Evolutionary conservation across 2,329 filamentous ascomycete species (phyloP), one percentile per base, ranked within the genome.

Genomic region (Talaromyces piceae): DNA sequence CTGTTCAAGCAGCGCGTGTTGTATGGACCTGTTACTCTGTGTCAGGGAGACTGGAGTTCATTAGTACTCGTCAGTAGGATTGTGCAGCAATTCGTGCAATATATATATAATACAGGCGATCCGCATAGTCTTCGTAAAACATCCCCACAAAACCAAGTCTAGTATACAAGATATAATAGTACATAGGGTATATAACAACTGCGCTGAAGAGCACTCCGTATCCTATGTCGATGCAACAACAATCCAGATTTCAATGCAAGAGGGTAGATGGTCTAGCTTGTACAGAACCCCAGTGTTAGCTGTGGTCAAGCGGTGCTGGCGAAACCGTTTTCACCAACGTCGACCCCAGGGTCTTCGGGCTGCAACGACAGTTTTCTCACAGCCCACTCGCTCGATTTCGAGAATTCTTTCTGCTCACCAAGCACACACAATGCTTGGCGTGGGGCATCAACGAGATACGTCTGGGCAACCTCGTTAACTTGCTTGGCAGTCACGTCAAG

Each of bases 401-500:
- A 64, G 28, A 71, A 66, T 20, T 44, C 49, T 66, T 87, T 88
- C 73, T 84, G 87, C 73, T 91, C 85, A 31, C 91, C 91, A 3
- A 98, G 75, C 56, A 97, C 85, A 20, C 85, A 74, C 49, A 82
- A 81, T 52, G 83, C 83, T 55, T 82, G 70, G 31, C 77, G 72
- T 2, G 31, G 13, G 8, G 20, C 45, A 43, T 88, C 80, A 25
- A 94, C 84, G 12, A 95, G 75, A 66, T 90, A 95, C 60, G 82
- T 80, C 61, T 95, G 84, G 0, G 93, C 93, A 11, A 84, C 91
- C 39, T 84, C 77, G 55, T 84, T 83, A 8, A 98, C 87, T 60
- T 95, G 84, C 57, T 86, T 81, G 55, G 82, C 83, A 2, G 80
- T 88, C 33, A 96, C 91, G 66, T 96, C 91, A 3, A 98, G 77